Percentiles rank a stretch among this genome's conserved stretches.
Conservation (phyloP, 2,329 filamentous ascomycete genomes). For the Colletotrichum euphorbiae region DNA sequence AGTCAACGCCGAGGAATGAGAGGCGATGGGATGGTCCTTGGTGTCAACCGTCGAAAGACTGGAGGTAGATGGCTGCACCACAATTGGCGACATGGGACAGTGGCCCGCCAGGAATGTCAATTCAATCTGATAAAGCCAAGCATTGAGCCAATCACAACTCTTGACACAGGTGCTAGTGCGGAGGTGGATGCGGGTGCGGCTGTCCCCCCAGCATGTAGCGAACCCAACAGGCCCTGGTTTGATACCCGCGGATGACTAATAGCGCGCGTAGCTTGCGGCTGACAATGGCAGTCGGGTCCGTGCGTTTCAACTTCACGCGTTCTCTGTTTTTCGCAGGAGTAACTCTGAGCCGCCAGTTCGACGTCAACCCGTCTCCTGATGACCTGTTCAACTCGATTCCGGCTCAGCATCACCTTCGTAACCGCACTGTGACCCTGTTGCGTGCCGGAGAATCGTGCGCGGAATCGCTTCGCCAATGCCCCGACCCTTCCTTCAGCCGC, state of each 20-base stretch:
- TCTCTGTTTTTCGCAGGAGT: conserved; percentile 53
- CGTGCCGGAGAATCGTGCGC: conserved; percentile 40
- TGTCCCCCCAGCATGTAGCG: conserved; percentile 21
- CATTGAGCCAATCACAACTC: conserved; percentile 22
- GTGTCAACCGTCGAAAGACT: conserved; percentile 7
- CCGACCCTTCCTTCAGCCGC: conserved; percentile 39
- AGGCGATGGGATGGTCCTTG: conserved; percentile 19
- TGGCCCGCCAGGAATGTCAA: conserved; percentile 28
- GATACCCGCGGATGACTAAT: conserved; percentile 39
- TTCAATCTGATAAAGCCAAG: conserved; percentile 29
- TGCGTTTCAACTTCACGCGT: conserved; percentile 55
- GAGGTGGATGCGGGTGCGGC: conserved; percentile 35
- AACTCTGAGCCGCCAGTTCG: conserved; percentile 45
- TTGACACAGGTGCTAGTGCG: conserved; percentile 17
- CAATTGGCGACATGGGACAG: conserved; percentile 8
- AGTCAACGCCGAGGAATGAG: neutral
- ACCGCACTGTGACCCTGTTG: conserved; percentile 40
- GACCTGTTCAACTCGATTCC: conserved; percentile 25
- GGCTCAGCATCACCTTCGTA: conserved; percentile 29
- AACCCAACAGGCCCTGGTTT: conserved; percentile 23
- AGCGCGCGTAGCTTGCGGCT: conserved; percentile 35
- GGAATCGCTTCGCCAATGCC: conserved; percentile 40
- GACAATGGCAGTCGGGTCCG: conserved; percentile 43
- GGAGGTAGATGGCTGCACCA: conserved; percentile 17
- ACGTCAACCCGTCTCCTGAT: conserved; percentile 51